Conservation (phyloP, 805 yeast genomes). For the Yamadazyma akitaensis region DNA sequence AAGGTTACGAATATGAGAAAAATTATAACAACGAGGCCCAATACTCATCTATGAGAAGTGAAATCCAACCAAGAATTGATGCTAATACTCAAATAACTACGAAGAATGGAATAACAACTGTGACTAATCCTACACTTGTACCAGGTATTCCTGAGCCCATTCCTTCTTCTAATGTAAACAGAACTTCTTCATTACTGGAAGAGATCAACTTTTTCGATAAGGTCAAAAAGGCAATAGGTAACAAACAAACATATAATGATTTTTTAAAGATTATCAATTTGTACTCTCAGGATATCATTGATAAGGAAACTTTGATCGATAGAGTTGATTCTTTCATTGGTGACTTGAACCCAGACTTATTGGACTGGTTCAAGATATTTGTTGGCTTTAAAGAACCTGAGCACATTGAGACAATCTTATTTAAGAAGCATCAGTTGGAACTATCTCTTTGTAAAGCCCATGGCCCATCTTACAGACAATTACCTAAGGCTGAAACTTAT, state of each 20-base stretch:
- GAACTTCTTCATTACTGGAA: constrained; percentile 65
- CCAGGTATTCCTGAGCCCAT: constrained; percentile 88
- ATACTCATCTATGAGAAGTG: constrained; percentile 45
- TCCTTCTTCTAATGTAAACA: constrained; percentile 40
- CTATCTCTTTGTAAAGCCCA: constrained; percentile 87
- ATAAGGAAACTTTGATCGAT: constrained; percentile 74
- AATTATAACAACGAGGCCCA: constrained; percentile 41
- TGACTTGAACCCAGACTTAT: constrained; percentile 64
- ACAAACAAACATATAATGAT: constrained; percentile 87
- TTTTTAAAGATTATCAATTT: constrained; percentile 84
- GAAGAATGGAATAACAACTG: constrained; percentile 27
- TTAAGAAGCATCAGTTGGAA: constrained; percentile 89
- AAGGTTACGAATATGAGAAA: constrained; percentile 28
- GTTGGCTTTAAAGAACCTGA: constrained; percentile 88
- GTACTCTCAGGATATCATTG: constrained; percentile 88
- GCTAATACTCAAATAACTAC: constrained; percentile 13
- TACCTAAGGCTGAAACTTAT: constrained; percentile 90
- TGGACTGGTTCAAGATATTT: constrained; percentile 88
- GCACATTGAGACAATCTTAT: constrained; percentile 81
- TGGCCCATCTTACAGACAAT: constrained; percentile 90
- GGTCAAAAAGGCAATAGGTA: constrained; percentile 83
- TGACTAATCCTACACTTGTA: constrained; percentile 60
- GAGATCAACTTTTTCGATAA: constrained; percentile 90
- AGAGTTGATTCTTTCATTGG: constrained; percentile 86
- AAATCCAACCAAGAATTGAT: constrained; percentile 20